Evolutionary conservation across 345 rosid genomes (phyloP).

Genomic region (Viola odorata): DNA sequence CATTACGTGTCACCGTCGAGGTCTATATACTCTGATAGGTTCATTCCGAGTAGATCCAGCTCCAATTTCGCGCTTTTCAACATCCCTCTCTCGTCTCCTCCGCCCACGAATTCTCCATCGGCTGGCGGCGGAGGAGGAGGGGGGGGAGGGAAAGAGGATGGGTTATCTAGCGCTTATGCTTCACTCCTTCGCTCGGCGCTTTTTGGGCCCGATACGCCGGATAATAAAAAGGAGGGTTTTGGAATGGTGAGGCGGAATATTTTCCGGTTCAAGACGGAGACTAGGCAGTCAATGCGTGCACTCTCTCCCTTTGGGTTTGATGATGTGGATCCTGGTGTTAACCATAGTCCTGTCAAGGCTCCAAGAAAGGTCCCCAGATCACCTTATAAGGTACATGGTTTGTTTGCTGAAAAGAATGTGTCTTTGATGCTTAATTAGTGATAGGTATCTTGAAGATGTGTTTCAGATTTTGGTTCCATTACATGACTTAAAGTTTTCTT

Average conservation of each 20-base stretch:
- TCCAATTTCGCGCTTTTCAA: conserved; percentile 86
- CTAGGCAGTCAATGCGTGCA: conserved; percentile 58
- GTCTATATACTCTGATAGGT: conserved; percentile 84
- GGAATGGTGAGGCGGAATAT: conserved; percentile 50
- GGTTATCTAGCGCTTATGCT: conserved; percentile 51
- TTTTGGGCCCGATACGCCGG: conserved; percentile 84
- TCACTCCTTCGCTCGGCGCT: conserved; percentile 59
- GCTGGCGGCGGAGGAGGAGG: conserved; percentile 28
- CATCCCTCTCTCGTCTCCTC: conserved; percentile 35
- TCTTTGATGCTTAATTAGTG: not conserved
- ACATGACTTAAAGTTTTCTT: no score
- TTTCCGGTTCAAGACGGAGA: conserved; percentile 82
- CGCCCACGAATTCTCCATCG: conserved; percentile 6
- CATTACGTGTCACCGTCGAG: conserved; percentile 66
- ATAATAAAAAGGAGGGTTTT: conserved; percentile 42
- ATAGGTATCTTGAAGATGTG: conserved; percentile 6
- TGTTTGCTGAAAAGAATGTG: not conserved
- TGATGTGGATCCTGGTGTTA: conserved; percentile 51
- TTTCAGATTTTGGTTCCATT: not conserved
- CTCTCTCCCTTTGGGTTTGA: conserved; percentile 68
- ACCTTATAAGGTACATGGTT: conserved; percentile 62
- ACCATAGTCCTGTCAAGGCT: conserved; percentile 60
- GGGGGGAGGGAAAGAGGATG: conserved; percentile 62
- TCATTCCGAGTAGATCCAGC: conserved; percentile 90
- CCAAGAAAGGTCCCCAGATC: conserved; percentile 85